These are phyloP conservation scores for Coemansia sp. DNA, from an alignment of 192 early-diverging fungal species.

Conservation along the genomic window DNA sequence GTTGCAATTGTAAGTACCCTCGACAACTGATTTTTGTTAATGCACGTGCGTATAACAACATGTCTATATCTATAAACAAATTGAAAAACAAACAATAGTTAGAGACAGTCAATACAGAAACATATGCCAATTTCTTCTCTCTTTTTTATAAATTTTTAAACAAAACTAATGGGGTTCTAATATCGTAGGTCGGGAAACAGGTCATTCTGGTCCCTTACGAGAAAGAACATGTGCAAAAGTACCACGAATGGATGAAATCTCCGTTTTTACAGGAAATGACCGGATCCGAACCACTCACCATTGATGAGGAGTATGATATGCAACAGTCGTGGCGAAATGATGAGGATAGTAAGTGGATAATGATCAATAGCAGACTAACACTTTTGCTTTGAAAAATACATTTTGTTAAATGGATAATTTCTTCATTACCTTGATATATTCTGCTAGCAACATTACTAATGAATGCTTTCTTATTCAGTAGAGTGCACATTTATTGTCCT, in stretches of 20 bases:
- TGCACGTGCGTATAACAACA: too few relatives aligned
- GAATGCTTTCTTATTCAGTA: conserved; percentile 6
- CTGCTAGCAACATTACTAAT: too few relatives aligned
- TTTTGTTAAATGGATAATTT: conserved; percentile 2
- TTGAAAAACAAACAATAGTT: too few relatives aligned
- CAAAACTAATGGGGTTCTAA: background rate
- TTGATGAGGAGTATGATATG: conserved; percentile 97
- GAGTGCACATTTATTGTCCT: conserved; percentile 77
- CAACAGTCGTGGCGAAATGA: conserved; percentile 87
- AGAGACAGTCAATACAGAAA: too few relatives aligned
- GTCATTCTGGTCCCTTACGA: conserved; percentile 84
- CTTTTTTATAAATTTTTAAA: too few relatives aligned
- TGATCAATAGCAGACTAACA: background rate
- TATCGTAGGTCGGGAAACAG: conserved; percentile 59
- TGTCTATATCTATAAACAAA: too few relatives aligned
- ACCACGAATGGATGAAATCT: conserved; percentile 97
- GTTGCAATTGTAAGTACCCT: conserved; percentile 24
- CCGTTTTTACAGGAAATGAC: conserved; percentile 92
- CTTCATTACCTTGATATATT: conserved; percentile 9
- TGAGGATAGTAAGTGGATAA: conserved; percentile 61
- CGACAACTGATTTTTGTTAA: too few relatives aligned
- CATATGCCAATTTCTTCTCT: too few relatives aligned
- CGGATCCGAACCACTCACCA: conserved; percentile 88
- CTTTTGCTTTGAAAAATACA: too few relatives aligned
- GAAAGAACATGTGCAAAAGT: conserved; percentile 78